These are phyloP conservation scores for Ophiostoma sp. DNA, from an alignment of 2,329 filamentous ascomycete genomes.

Conservation along the genomic window DNA sequence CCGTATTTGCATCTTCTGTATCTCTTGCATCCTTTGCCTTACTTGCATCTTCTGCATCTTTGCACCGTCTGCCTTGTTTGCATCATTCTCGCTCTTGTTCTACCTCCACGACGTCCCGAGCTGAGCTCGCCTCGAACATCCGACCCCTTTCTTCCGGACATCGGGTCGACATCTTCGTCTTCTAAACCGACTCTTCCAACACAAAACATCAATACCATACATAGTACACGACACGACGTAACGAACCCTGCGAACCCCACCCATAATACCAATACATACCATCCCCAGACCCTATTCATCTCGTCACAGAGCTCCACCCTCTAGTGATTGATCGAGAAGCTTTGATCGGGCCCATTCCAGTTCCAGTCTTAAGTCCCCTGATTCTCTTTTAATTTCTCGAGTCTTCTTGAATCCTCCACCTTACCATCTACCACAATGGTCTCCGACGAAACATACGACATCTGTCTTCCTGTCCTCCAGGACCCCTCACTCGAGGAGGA, in stretches of 20 bases:
- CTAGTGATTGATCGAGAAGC: conserved; percentile 15
- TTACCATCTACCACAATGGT: conserved; percentile 58
- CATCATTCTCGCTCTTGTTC: background rate
- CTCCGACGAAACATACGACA: conserved; percentile 85
- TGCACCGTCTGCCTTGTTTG: too few species aligned
- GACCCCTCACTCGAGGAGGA: conserved; percentile 81
- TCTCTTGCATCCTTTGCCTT: background rate
- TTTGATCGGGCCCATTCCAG: conserved; percentile 13
- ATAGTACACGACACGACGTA: conserved; percentile 8
- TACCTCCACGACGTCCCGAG: background rate
- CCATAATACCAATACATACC: conserved; percentile 8
- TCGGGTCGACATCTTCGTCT: background rate
- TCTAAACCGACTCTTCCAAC: background rate
- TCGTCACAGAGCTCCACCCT: conserved; percentile 16
- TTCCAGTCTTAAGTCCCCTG: conserved; percentile 4
- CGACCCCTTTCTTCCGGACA: background rate
- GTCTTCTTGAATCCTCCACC: background rate
- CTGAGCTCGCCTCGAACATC: conserved; percentile 5
- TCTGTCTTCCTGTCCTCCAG: conserved; percentile 83
- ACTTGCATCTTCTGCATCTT: background rate
- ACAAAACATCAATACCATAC: background rate
- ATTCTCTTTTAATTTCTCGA: background rate
- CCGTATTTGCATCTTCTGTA: background rate
- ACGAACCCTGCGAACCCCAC: background rate
- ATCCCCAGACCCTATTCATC: conserved; percentile 4